phyloP scores from a whole-genome alignment of 2,329 filamentous ascomycete species.

The Cryphonectria radicalis region DNA sequence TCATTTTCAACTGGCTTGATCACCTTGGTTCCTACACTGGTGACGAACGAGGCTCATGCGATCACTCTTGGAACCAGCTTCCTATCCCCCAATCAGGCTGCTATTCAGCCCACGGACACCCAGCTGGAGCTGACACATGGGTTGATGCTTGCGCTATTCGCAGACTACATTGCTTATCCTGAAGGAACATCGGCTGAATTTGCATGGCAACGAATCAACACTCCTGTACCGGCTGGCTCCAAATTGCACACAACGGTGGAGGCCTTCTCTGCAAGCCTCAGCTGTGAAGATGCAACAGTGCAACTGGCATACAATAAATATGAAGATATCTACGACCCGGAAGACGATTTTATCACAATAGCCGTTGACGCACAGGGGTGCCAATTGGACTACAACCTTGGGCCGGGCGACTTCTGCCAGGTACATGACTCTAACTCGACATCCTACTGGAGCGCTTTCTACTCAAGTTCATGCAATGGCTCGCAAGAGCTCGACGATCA shows the following conservation, averaged over 20 bases:
- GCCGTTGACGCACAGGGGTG: neutral
- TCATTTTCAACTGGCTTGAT: neutral
- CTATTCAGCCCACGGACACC: neutral
- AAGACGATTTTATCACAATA: too few species aligned
- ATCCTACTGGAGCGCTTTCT: neutral
- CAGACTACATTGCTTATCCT: neutral
- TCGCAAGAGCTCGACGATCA: neutral
- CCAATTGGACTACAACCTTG: neutral
- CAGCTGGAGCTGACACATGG: neutral
- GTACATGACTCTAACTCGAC: neutral
- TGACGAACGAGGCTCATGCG: neutral
- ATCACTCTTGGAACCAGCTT: neutral
- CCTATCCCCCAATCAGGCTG: neutral
- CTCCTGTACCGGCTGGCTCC: neutral
- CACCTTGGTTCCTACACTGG: neutral
- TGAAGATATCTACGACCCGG: neutral
- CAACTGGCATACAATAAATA: neutral
- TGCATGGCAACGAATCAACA: neutral
- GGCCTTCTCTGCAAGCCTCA: neutral
- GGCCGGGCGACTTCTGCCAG: neutral
- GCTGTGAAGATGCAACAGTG: neutral
- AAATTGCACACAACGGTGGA: neutral
- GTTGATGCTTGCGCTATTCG: neutral
- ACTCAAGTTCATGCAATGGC: neutral
- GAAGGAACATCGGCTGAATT: neutral